Percentiles rank a stretch among this genome's conserved stretches.
Conservation (phyloP, 805 yeast species). For the Soucietia sequanensis region DNA sequence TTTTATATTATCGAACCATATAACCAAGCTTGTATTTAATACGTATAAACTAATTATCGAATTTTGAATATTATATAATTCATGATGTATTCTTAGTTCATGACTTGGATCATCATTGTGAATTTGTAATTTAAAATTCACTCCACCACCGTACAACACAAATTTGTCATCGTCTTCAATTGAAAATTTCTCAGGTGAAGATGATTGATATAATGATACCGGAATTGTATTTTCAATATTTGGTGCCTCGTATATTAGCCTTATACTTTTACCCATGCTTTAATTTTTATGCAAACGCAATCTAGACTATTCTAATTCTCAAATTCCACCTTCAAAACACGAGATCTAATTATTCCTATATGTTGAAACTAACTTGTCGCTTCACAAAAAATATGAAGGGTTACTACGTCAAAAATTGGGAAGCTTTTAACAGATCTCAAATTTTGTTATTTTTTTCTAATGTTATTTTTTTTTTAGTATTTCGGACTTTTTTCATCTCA, state of each 20-base stretch:
- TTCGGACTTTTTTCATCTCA: too few species aligned
- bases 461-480: too few species aligned
- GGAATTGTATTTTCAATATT: constrained; percentile 42
- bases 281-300: too few species aligned
- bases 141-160: constrained; percentile 41
- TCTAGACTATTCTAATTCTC: too few species aligned
- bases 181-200: constrained; percentile 39
- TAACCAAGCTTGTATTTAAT: constrained; percentile 30
- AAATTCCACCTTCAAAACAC: too few species aligned
- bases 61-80: constrained; percentile 8
- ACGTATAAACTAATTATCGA: constrained; percentile 25
- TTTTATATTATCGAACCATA: constrained; percentile 23
- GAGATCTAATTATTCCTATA: too few species aligned
- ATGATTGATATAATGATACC: constrained; percentile 27
- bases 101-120: constrained; percentile 13
- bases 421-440: too few species aligned
- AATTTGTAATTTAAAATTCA: constrained; percentile 11
- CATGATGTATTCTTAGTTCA: constrained; percentile 9
- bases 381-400: too few species aligned
- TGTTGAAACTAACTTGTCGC: too few species aligned
- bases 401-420: too few species aligned
- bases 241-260: constrained; percentile 24
- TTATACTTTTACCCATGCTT: neutral
- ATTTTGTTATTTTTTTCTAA: too few species aligned
- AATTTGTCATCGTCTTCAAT: constrained; percentile 35